Conservation (phyloP, 306 rosid genomes). For the cucumber (Cucumis sativus) region DNA sequence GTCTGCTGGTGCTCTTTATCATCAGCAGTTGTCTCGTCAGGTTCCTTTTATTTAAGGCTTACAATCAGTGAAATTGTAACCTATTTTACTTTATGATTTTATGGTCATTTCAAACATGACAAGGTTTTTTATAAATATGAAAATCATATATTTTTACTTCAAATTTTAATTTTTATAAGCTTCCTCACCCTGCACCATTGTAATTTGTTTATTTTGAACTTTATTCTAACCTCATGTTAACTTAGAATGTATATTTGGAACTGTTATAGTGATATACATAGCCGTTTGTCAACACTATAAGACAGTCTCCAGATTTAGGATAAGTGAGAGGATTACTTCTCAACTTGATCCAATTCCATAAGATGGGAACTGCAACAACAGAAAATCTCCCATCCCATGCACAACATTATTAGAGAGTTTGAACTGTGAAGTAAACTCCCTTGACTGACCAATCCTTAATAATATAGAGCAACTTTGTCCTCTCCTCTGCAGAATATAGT, state of each 20-base stretch:
- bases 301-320: background rate
- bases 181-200: background rate
- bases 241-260: background rate
- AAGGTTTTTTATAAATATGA: background rate
- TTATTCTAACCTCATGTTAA: background rate
- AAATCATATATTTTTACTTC: background rate
- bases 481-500: background rate
- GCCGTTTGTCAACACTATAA: background rate
- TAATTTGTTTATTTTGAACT: background rate
- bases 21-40: constrained; percentile 95
- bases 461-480: background rate
- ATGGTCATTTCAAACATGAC: background rate
- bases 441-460: background rate
- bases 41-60: constrained; percentile 20
- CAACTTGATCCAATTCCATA: background rate
- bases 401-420: background rate
- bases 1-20: constrained; percentile 94
- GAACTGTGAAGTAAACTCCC: background rate
- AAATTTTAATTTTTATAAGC: background rate
- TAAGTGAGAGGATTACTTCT: background rate
- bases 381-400: background rate
- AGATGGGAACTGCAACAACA: background rate
- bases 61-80: background rate
- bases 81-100: background rate
- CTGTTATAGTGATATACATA: background rate